Percentiles rank a stretch among this genome's conserved stretches.
Evolutionary conservation across 2,329 filamentous ascomycete genomes (phyloP).

Genomic region (Sarocladium oryzae): DNA sequence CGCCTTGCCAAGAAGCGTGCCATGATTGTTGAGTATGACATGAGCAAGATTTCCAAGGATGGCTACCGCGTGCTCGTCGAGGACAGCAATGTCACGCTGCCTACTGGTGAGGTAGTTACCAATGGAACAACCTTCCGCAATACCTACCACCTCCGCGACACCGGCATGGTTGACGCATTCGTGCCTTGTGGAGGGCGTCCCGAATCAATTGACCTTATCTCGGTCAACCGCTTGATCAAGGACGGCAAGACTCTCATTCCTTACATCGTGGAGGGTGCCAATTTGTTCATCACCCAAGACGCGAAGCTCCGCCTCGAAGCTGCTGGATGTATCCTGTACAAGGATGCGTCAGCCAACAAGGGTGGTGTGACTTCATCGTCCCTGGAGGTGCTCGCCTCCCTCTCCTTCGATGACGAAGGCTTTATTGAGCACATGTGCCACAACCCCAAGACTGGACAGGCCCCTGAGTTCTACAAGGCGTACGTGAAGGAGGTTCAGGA

Average conservation of each 20-base stretch:
- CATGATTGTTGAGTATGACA: conserved; percentile 87
- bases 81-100: conserved; percentile 81
- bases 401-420: conserved; percentile 85
- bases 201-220: conserved; percentile 90
- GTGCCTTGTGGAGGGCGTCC: conserved; percentile 95
- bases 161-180: conserved; percentile 74
- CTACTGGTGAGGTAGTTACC: conserved; percentile 75
- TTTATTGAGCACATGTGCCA: conserved; percentile 96
- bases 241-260: conserved; percentile 83
- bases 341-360: conserved; percentile 98
- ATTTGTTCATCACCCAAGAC: conserved; percentile 97
- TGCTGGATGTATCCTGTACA: conserved; percentile 92
- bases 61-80: conserved; percentile 92
- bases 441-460: conserved; percentile 56
- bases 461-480: conserved; percentile 83
- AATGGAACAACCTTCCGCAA: conserved; percentile 97
- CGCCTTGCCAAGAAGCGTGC: conserved; percentile 78
- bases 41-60: conserved; percentile 74
- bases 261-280: conserved; percentile 96
- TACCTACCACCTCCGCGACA: conserved; percentile 84
- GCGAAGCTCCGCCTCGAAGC: conserved; percentile 92
- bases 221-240: conserved; percentile 79
- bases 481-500: conserved; percentile 91
- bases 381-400: conserved; percentile 86
- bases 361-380: conserved; percentile 97